A percentile compares a stretch with the other conserved stretches of the same genome.
Evolutionary conservation across 108 stramenopile genomes (phyloP).

Genomic region (Chaetoceros muelleri): DNA sequence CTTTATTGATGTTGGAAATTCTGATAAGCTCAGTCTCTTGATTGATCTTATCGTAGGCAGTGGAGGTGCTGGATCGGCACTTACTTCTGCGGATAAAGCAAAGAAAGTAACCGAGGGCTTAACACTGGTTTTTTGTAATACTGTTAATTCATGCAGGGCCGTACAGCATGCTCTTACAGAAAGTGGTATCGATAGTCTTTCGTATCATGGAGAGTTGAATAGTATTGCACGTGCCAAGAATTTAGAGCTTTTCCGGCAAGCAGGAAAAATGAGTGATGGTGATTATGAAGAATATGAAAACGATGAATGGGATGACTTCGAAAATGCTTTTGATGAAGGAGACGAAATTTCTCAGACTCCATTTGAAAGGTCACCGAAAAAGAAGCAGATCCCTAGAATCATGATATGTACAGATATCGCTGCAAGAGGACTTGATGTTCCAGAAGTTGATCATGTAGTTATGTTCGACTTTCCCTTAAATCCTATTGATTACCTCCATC

Average conservation of each 20-base stretch:
- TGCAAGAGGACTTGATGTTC: slow-evolving; percentile 83
- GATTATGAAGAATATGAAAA: slow-evolving; percentile 14
- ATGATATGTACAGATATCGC: slow-evolving; percentile 86
- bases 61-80: slow-evolving; percentile 1
- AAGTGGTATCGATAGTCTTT: slow-evolving; percentile 44
- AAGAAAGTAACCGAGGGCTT: slow-evolving; percentile 1
- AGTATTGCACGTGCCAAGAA: slow-evolving; percentile 39
- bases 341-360: background rate
- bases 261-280: slow-evolving; percentile 16
- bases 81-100: background rate
- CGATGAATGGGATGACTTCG: slow-evolving; percentile 11
- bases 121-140: slow-evolving; percentile 93
- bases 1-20: slow-evolving; percentile 85
- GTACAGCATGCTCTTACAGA: slow-evolving; percentile 71
- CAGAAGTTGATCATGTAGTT: slow-evolving; percentile 79
- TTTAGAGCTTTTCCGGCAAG: slow-evolving; percentile 33
- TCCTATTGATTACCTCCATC: slow-evolving; percentile 86
- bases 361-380: background rate
- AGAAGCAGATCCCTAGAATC: slow-evolving; percentile 9
- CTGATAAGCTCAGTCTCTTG: slow-evolving; percentile 81
- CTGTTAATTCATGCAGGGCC: slow-evolving; percentile 58
- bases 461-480: slow-evolving; percentile 93
- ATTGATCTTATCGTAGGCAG: slow-evolving; percentile 51
- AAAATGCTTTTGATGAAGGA: slow-evolving; percentile 9
- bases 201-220: slow-evolving; percentile 80